Conservation (phyloP, 2,329 filamentous ascomycete species). For the Alternaria sp. region DNA sequence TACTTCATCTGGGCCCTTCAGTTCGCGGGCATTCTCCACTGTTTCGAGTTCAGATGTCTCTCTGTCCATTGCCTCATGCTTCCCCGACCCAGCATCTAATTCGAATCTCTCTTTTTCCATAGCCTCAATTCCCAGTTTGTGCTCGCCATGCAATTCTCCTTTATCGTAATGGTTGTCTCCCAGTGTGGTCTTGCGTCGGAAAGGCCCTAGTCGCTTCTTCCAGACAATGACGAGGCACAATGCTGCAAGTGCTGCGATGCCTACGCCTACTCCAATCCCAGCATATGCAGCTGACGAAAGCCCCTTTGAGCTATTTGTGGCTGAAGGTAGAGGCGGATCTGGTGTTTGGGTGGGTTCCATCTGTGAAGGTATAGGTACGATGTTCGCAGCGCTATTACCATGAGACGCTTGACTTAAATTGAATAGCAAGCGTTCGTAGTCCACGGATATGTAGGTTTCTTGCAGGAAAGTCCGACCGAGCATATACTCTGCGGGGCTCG, state of each 20-base stretch:
- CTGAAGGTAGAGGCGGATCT: background rate
- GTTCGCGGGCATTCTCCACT: background rate
- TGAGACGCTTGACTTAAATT: background rate
- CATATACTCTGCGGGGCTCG: conserved; percentile 62
- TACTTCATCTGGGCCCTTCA: background rate
- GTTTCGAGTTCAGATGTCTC: background rate
- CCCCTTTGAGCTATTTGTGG: background rate
- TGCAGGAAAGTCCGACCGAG: conserved; percentile 72
- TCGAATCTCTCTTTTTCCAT: background rate
- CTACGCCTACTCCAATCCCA: background rate
- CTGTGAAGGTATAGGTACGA: background rate
- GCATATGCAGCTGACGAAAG: background rate
- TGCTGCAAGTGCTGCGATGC: background rate
- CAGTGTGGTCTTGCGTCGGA: background rate
- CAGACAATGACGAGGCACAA: background rate
- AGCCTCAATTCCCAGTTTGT: background rate
- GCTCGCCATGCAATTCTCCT: background rate
- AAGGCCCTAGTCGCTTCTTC: background rate
- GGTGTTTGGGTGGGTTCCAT: background rate
- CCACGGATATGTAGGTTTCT: conserved; percentile 61
- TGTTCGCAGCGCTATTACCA: background rate
- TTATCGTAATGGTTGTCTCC: too few species aligned
- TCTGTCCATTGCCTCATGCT: background rate
- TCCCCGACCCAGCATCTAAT: background rate
- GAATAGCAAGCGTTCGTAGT: conserved; percentile 53